These are phyloP conservation scores for Escallonia herrerae DNA, from an alignment of 129 eudicot species.

Conservation along the genomic window DNA sequence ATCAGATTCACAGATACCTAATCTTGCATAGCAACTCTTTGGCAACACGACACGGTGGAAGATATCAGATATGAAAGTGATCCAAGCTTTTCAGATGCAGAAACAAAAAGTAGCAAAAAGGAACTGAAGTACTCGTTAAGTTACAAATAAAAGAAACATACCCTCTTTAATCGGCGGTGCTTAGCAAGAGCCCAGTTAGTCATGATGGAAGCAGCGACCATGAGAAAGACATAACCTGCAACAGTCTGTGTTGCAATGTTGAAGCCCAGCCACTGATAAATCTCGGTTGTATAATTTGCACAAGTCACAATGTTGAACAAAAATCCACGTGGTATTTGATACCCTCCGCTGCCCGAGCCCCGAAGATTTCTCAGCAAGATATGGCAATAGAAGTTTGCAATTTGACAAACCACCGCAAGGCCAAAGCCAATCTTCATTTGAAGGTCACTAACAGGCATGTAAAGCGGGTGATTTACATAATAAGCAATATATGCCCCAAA, in stretches of 20 bases:
- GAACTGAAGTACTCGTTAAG: background rate
- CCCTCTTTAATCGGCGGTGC: conserved; percentile 94
- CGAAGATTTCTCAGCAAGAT: conserved; percentile 78
- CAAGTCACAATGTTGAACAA: conserved; percentile 91
- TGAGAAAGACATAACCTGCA: conserved; percentile 72
- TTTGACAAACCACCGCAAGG: conserved; percentile 70
- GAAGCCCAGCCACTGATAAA: conserved; percentile 97
- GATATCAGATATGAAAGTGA: background rate
- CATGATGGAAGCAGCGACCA: conserved; percentile 88
- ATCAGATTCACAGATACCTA: too few relatives aligned
- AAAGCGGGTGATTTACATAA: conserved; percentile 80
- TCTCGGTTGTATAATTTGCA: conserved; percentile 97
- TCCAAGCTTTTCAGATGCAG: background rate
- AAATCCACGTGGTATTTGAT: conserved; percentile 88
- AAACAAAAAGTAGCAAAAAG: background rate
- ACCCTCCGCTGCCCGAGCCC: conserved; percentile 61
- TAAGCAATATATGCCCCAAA: conserved; percentile 91
- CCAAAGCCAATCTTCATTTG: conserved; percentile 92
- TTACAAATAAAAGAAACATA: conserved; percentile 21
- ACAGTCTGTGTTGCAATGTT: conserved; percentile 91
- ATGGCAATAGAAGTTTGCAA: conserved; percentile 89
- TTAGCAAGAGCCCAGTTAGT: conserved; percentile 97
- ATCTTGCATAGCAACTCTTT: background rate
- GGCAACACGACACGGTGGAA: background rate
- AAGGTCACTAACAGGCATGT: conserved; percentile 81